Percentiles rank a stretch among this genome's conserved stretches.
Evolutionary conservation across 192 early-diverging fungal species (phyloP).

Genomic region (Coemansia sp.): DNA sequence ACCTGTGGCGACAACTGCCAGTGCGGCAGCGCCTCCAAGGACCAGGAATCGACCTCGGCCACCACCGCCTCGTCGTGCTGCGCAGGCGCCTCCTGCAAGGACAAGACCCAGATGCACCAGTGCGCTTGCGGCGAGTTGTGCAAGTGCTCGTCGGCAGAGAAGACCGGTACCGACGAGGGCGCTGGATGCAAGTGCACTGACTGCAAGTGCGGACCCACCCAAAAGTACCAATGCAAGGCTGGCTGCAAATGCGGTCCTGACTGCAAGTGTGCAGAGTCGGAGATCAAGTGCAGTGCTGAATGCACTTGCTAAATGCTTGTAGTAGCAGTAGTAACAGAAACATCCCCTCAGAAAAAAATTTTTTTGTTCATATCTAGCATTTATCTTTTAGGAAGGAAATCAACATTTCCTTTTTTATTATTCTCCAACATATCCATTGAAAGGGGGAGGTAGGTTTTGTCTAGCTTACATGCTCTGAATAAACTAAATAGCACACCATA

Average conservation of each 20-base stretch:
- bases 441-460: no score
- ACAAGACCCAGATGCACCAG: background rate
- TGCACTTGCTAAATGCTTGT: slow-evolving; percentile 19
- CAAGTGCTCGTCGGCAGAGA: slow-evolving; percentile 15
- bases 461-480: no score
- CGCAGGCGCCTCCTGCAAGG: background rate
- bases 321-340: background rate
- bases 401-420: no score
- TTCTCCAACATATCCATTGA: no score
- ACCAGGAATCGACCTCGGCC: slow-evolving; percentile 1
- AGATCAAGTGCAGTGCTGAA: slow-evolving; percentile 16
- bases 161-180: background rate
- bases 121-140: slow-evolving; percentile 14
- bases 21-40: slow-evolving; percentile 23
- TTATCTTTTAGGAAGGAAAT: background rate
- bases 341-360: background rate
- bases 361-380: background rate
- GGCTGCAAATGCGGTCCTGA: slow-evolving; percentile 3
- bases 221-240: slow-evolving; percentile 17
- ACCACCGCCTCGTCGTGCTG: slow-evolving; percentile 11
- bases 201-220: slow-evolving; percentile 16
- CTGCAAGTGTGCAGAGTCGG: slow-evolving; percentile 23
- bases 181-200: slow-evolving; percentile 25
- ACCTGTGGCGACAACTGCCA: slow-evolving; percentile 33
- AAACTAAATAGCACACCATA: no score